Evolutionary conservation across 2,329 filamentous ascomycete species (phyloP).

Genomic region (Didymella exigua): DNA sequence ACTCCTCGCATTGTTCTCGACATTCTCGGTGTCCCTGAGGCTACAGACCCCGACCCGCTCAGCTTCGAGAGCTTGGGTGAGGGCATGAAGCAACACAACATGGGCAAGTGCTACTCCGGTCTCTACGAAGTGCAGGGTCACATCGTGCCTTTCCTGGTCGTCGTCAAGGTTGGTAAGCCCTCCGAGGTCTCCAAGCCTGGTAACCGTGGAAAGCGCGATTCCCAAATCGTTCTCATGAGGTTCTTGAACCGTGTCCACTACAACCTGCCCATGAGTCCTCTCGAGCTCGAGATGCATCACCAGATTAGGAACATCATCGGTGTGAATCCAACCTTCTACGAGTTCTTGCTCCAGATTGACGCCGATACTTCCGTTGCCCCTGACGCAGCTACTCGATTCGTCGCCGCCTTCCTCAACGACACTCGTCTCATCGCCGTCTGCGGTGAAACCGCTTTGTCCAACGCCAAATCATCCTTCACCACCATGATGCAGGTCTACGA

Average conservation of each 20-base stretch:
- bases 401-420: constrained; percentile 87
- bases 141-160: constrained; percentile 92
- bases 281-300: constrained; percentile 98
- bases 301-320: constrained; percentile 99
- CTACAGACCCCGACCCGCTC: constrained; percentile 90
- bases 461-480: constrained; percentile 89
- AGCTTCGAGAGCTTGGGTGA: constrained; percentile 97
- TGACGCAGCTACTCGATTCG: constrained; percentile 90
- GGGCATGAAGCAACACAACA: constrained; percentile 97
- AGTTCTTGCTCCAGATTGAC: constrained; percentile 95
- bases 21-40: constrained; percentile 92
- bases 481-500: constrained; percentile 99
- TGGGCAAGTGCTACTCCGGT: constrained; percentile 98
- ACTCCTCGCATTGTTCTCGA: constrained; percentile 96
- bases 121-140: constrained; percentile 98
- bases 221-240: constrained; percentile 97
- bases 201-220: constrained; percentile 99
- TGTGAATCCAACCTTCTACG: constrained; percentile 97
- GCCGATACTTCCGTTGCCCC: constrained; percentile 92
- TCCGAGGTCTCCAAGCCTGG: constrained; percentile 76
- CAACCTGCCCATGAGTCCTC: constrained; percentile 91
- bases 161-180: constrained; percentile 92
- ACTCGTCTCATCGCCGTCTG: constrained; percentile 92
- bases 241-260: constrained; percentile 99
- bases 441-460: constrained; percentile 91